Evolutionary conservation across 192 early-diverging fungal genomes (phyloP), one percentile per base, ranked within the genome.

Genomic region (Coemansia sp.): DNA sequence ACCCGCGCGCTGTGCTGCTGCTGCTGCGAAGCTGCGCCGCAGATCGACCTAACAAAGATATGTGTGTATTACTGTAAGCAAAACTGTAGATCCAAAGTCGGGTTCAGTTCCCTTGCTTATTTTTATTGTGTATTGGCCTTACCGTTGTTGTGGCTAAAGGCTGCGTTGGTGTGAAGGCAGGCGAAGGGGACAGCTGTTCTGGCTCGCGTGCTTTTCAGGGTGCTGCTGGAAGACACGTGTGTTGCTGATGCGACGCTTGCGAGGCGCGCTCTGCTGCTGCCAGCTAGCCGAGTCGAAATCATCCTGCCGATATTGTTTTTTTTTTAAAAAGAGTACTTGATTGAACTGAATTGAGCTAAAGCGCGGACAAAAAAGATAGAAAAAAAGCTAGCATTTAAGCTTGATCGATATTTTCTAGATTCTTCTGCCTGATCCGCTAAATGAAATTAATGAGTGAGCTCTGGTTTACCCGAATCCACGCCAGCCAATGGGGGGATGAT

Each of bases 1-100:
- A 76, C 14, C 52, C 43, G 24, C 69, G 79, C 18, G 27, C 22
- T 22, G 32, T 27, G 52, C 38, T 61, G 30, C 52, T n/a, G n/a
- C n/a, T n/a, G n/a, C n/a, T n/a, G n/a, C n/a, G n/a, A n/a, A n/a
- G 24, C 16, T 43, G 24, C n/a, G 54, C 35, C 35, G 18, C 25
- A 24, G 38, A 44, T 22, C 19, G 24, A 22, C 23, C 35, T 24
- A 18, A 5, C 12, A 42, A 42, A 7, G 23, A n/a, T n/a, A n/a
- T n/a, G n/a, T n/a, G n/a, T n/a, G n/a, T n/a, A n/a, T n/a, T n/a
- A n/a, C n/a, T 1, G 43, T 19, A 18, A 44, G 43, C 16, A 21
- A 44, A 8, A 6, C 5, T 31, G 3, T 31, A 31, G 30, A 4
- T 3, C 11, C 1, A 21, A 8, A n/a, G n/a, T n/a, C n/a, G n/a